Evolutionary conservation across 2,329 filamentous ascomycete genomes (phyloP), one percentile per base, ranked within the genome.

Genomic region (Thielaviopsis ethacetica): DNA sequence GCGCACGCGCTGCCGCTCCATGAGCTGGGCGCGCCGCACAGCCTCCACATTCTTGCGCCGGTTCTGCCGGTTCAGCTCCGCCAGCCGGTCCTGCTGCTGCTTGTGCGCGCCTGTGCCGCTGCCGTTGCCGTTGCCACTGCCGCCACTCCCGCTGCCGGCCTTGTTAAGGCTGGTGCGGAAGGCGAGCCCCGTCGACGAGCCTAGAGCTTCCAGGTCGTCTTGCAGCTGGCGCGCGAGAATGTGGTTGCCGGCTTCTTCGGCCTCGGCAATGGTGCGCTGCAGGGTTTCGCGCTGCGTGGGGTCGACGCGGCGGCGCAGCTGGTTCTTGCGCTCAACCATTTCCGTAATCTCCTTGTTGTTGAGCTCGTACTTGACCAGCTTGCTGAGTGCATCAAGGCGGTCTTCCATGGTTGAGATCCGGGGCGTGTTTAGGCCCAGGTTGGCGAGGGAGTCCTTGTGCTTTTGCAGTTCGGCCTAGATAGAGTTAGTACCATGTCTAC

Each of bases 11-110:
- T 80, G 79, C 65, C 84, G 80, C 72, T 98, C 93, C 64, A 85
- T 85, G 59, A 95, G 76, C 68, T 96, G 87, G 0, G 91, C 91
- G 69, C 88, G 87, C 61, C 91, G 88, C n/a, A 97, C 86, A 54
- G 87, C 84, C 68, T 95, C 88, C n/a, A 81, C 80, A 67, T 96
- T 96, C 64, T 84, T 79, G 61, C 84, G 83, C 62, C 91, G 84
- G 71, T 95, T 96, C 67, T 86, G 82, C 27, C 81, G 77, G 71
- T 98, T 98, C 64, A 95, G 77, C 66, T 86, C 80, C 0, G 88
- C 87, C 24, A 97, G 78, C 27, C 87, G 84, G 63, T 95, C 88
- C 69, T 91, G 88, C 69, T 94, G 86, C 38, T 78, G 75, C 9
- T 77, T 74, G 65, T 76, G 70, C 59, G 71, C 71, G 52, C 74